Base-by-base conservation (phyloP, 1,284 basidiomycete genomes). In the Abortiporus biennis region DNA sequence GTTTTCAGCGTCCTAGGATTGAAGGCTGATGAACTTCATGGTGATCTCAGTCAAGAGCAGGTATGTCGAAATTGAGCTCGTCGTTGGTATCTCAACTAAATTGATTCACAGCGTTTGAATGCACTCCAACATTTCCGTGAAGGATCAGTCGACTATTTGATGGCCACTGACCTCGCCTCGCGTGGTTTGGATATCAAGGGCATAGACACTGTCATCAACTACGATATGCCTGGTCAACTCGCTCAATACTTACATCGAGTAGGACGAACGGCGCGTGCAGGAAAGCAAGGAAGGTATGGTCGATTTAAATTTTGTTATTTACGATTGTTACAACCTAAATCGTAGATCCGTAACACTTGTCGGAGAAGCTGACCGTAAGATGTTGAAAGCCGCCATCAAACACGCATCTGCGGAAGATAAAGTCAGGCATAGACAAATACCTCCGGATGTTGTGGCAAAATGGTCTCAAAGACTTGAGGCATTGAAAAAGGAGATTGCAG, bases 131-230 rank as follows among this genome's bases (percentile, higher is more conserved):
- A 78, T 44, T 99, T 98, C 69, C 85, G 91, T 45, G 87, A 92
- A 47, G 85, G 90, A 21, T 63, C 75, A 32, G 86, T 88, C 25
- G 89, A 93, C 60, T 98, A 84, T 63, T 71, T 99, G 6, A 85
- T 98, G 71, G 94, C 94, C 1, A 99, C 95, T 1, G 95, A 98
- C 63, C 72, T 99, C 16, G 95, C 95, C 19, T 90, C 92, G 47
- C 85, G 94, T 53, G 94, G 94, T 65, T 73, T 98, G 23, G 94
- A 98, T 67, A 97, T 98, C 68, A 95, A 94, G 56, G 94, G 93
- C 15, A 86, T 97, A n/a, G 89, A 96, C 58, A 94, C 92, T 0
- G 92, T 98, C 44, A 92, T 97, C 60, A 98, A 98, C 64, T 97
- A 93, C 60, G 94, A 98, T 63, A 96, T 98, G 94, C 94, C 95